Percentiles rank a stretch among this genome's conserved stretches.
These are phyloP conservation scores for Saccharomyces hybrid DNA, from an alignment of 1,139 yeast species.

Conservation along the genomic window DNA sequence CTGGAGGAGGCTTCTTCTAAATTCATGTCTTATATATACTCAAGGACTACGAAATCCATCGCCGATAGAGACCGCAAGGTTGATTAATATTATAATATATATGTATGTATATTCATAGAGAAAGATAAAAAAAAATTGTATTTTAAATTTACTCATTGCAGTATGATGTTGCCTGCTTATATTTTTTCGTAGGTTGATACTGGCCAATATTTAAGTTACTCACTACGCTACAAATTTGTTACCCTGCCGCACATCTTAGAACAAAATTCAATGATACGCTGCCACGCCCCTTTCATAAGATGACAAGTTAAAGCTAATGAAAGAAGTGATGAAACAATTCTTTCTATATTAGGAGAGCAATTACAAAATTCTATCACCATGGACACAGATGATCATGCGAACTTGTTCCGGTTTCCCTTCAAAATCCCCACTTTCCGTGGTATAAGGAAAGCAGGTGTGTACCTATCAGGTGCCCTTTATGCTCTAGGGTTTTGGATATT, in stretches of 20 bases:
- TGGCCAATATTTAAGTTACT: too few relatives aligned
- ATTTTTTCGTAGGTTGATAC: too few relatives aligned
- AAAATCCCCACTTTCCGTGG: conserved; percentile 62
- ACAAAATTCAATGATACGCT: background rate
- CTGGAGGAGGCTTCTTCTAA: too few relatives aligned
- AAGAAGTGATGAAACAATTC: too few relatives aligned
- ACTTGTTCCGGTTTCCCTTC: conserved; percentile 49
- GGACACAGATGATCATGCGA: conserved; percentile 19
- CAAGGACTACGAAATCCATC: too few relatives aligned
- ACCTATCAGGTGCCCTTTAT: conserved; percentile 37
- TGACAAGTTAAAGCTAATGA: background rate
- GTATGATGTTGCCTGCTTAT: too few relatives aligned
- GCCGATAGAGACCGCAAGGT: too few relatives aligned
- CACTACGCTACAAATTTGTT: background rate
- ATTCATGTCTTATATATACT: too few relatives aligned
- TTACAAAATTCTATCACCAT: conserved; percentile 4
- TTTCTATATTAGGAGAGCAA: background rate
- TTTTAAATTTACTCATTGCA: too few relatives aligned
- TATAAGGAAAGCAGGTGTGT: conserved; percentile 61
- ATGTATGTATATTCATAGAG: too few relatives aligned
- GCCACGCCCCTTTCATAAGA: background rate
- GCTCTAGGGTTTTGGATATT: conserved; percentile 88
- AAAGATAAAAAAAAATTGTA: too few relatives aligned
- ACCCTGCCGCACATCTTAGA: background rate
- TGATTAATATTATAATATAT: too few relatives aligned